Conservation (phyloP, 345 rosid species). For the Streptanthus diversifolius region DNA sequence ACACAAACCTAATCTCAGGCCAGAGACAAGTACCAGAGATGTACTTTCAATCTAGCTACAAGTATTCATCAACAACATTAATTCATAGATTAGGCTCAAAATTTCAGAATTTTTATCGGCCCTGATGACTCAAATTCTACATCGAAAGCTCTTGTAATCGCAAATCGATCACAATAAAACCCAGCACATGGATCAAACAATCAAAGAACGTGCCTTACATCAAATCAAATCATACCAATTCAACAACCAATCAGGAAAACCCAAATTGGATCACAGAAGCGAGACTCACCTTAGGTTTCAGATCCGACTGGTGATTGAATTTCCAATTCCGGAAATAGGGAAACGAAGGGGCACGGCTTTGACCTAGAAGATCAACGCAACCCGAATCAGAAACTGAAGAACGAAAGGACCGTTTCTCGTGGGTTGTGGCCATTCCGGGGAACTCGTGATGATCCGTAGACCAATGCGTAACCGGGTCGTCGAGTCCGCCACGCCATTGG, state of each 20-base stretch:
- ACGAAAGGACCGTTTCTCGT: conserved; percentile 17
- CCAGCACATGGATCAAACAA: background rate
- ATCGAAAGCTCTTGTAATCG: background rate
- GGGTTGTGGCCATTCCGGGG: conserved; percentile 52
- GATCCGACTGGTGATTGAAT: conserved; percentile 58
- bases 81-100: background rate
- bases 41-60: background rate
- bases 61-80: background rate
- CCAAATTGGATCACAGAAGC: background rate
- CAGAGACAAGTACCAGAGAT: background rate
- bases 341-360: conserved; percentile 50
- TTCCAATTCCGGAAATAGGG: conserved; percentile 71
- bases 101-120: background rate
- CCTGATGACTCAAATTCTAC: background rate
- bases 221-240: background rate
- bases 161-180: background rate
- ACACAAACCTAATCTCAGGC: background rate
- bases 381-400: conserved; percentile 41
- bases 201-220: background rate
- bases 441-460: conserved; percentile 42
- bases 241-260: background rate
- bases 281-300: conserved; percentile 64
- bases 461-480: conserved; percentile 45
- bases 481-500: conserved; percentile 67
- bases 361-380: conserved; percentile 60